These are phyloP conservation scores for Cladosporium colombiae DNA, from an alignment of 2,329 filamentous ascomycete species.

Conservation along the genomic window DNA sequence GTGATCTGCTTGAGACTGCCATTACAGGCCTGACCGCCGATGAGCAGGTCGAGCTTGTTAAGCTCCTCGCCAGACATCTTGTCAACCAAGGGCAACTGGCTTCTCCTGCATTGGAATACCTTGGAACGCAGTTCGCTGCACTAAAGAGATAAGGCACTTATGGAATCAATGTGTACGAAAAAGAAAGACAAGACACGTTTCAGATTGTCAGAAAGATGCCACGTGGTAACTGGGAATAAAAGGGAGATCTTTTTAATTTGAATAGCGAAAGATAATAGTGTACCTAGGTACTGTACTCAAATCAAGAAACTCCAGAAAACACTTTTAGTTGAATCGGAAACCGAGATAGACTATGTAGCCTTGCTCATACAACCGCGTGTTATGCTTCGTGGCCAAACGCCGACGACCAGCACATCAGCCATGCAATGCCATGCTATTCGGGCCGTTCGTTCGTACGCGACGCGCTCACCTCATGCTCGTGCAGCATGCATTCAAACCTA, in stretches of 20 bases:
- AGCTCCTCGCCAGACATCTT: constrained; percentile 62
- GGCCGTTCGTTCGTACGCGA: background rate
- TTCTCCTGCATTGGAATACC: constrained; percentile 49
- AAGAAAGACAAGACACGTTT: background rate
- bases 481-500: constrained; percentile 2
- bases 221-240: constrained; percentile 1
- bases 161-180: background rate
- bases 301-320: background rate
- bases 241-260: background rate
- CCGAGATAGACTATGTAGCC: background rate
- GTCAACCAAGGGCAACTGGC: constrained; percentile 63
- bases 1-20: constrained; percentile 83
- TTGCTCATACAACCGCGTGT: background rate
- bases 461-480: background rate
- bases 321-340: background rate
- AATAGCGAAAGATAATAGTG: constrained; percentile 18
- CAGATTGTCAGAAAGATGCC: background rate
- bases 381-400: background rate
- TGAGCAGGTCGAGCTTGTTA: constrained; percentile 81
- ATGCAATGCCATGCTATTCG: constrained; percentile 6
- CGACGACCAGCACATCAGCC: background rate
- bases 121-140: constrained; percentile 33
- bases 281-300: constrained; percentile 15
- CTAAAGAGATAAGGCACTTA: constrained; percentile 10
- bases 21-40: constrained; percentile 86